Conservation (phyloP, 495 filamentous ascomycete genomes). For the Penicillium canariense region DNA sequence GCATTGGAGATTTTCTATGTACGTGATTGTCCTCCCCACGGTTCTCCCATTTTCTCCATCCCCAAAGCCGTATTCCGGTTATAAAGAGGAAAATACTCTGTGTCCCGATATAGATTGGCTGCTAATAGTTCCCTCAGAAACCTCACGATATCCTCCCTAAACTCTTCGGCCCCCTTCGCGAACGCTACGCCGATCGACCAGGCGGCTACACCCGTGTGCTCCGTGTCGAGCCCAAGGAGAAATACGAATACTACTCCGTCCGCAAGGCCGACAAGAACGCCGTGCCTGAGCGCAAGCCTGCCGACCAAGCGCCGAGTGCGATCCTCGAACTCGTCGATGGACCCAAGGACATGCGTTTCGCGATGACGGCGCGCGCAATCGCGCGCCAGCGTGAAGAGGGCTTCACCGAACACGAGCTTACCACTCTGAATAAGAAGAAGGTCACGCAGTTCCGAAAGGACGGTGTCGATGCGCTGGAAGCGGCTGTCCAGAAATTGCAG, state of each 20-base stretch:
- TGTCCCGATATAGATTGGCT: neutral
- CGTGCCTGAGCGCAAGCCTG: conserved; percentile 23
- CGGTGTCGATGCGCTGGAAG: conserved; percentile 66
- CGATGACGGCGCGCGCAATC: conserved; percentile 80
- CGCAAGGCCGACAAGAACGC: conserved; percentile 20
- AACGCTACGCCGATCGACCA: conserved; percentile 75
- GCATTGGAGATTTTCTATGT: conserved; percentile 81
- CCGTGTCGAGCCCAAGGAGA: conserved; percentile 69
- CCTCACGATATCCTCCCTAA: conserved; percentile 74
- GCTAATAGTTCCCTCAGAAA: conserved; percentile 34
- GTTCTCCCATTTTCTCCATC: neutral
- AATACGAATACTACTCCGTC: conserved; percentile 27
- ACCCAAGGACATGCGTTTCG: conserved; percentile 91
- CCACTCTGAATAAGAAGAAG: conserved; percentile 74
- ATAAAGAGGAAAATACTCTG: neutral
- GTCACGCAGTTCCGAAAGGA: conserved; percentile 73
- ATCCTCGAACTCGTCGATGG: conserved; percentile 98
- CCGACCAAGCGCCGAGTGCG: conserved; percentile 80
- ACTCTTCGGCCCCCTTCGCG: conserved; percentile 77
- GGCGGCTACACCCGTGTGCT: conserved; percentile 95
- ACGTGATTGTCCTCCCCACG: conserved; percentile 36
- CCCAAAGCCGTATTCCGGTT: neutral
- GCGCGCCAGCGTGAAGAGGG: conserved; percentile 56
- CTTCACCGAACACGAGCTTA: conserved; percentile 58
- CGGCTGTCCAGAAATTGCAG: conserved; percentile 64